A percentile compares a stretch with the other conserved stretches of the same genome.
Evolutionary conservation across 257 asterid species (phyloP).

Genomic region (Salvia miltiorrhiza): DNA sequence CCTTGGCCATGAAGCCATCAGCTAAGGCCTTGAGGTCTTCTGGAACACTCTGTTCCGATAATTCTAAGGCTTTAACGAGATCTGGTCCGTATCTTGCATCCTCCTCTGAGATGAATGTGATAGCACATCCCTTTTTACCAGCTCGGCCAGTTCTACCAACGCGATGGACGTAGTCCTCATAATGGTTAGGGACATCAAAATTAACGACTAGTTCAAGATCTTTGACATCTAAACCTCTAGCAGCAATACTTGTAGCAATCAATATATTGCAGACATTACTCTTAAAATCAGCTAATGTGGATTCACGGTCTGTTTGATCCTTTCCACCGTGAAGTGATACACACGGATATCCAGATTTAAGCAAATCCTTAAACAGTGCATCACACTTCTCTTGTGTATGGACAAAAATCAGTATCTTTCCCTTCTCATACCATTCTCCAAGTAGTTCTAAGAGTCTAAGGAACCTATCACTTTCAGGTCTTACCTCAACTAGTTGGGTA

Average conservation of each 20-base stretch:
- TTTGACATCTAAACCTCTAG: constrained; percentile 91
- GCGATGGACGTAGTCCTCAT: constrained; percentile 93
- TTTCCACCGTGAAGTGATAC: constrained; percentile 91
- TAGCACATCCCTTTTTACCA: constrained; percentile 81
- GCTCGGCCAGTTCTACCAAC: constrained; percentile 97
- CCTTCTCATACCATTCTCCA: constrained; percentile 92
- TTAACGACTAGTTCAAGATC: constrained; percentile 85
- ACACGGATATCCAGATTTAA: constrained; percentile 79
- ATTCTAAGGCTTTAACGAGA: constrained; percentile 74
- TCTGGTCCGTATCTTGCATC: constrained; percentile 85
- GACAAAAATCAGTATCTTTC: constrained; percentile 75
- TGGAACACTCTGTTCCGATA: constrained; percentile 84
- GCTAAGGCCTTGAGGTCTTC: constrained; percentile 77
- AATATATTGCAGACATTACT: constrained; percentile 70
- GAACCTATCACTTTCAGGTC: constrained; percentile 86
- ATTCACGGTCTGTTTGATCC: constrained; percentile 91
- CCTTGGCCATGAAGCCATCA: constrained; percentile 72
- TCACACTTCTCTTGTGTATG: constrained; percentile 90
- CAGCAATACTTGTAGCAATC: constrained; percentile 86
- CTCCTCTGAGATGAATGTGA: constrained; percentile 77
- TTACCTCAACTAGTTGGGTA: constrained; percentile 78
- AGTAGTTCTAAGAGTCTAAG: constrained; percentile 66
- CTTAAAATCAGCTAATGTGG: constrained; percentile 79
- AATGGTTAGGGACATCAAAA: constrained; percentile 84
- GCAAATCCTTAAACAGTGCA: constrained; percentile 62